Conservation (phyloP, 108 stramenopile species). For the Nitzschia sp. region DNA sequence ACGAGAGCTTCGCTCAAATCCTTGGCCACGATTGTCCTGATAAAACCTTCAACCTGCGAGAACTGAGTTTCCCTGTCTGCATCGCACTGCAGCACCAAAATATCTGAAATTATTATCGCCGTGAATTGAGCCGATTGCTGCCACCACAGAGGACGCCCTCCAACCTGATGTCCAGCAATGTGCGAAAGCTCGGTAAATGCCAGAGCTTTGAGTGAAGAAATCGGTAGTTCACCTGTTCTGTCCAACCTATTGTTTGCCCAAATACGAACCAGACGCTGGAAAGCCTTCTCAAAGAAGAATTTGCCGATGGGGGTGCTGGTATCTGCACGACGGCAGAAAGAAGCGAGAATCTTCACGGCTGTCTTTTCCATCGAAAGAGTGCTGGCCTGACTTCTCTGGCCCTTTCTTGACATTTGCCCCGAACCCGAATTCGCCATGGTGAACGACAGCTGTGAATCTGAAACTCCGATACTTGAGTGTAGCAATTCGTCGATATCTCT, state of each 20-base stretch:
- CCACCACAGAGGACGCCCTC: not conserved
- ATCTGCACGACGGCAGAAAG: conserved; percentile 29
- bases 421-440: conserved; percentile 18
- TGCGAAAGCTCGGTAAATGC: conserved; percentile 21
- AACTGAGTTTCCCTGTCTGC: conserved; percentile 16
- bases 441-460: conserved; percentile 40
- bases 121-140: conserved; percentile 6
- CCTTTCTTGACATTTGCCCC: conserved; percentile 1
- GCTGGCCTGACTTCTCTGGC: not conserved
- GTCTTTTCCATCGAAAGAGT: conserved; percentile 14
- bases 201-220: conserved; percentile 15
- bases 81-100: conserved; percentile 6
- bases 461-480: conserved; percentile 17
- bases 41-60: conserved; percentile 6
- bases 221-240: not conserved
- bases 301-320: conserved; percentile 13
- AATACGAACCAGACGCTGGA: conserved; percentile 35
- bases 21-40: not conserved
- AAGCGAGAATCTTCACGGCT: conserved; percentile 26
- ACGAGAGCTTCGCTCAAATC: not conserved
- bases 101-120: conserved; percentile 11
- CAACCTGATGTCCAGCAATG: conserved; percentile 8
- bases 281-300: conserved; percentile 31
- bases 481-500: conserved; percentile 29
- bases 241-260: conserved; percentile 23